Base-by-base conservation (phyloP, 2,329 filamentous ascomycete species). In the Aspergillus pseudoglaucus region DNA sequence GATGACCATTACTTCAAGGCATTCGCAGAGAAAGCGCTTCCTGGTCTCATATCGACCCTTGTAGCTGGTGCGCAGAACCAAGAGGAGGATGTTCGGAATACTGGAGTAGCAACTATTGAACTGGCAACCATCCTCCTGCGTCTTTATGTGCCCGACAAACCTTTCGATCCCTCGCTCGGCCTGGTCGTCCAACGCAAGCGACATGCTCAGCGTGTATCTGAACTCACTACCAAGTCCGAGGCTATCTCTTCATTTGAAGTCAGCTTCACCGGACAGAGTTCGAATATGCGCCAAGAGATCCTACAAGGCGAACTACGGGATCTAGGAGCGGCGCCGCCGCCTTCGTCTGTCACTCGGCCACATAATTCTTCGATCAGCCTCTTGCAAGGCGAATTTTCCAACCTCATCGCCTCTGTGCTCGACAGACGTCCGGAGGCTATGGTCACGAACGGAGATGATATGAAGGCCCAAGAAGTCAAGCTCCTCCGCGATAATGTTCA, bases 111-210 rank as follows among this genome's bases (percentile, higher is more conserved):
- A 4, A 93, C 90, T 82, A 76, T 90, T 23, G 77, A 85, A 44
- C 83, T 95, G 51, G 85, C 88, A 1, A 69, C 90, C 17, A 84
- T 84, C 14, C 81, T 85, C 35, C 75, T 97, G 42, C 80, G 80
- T 52, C 75, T 96, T 2, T 96, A 91, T 61, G 83, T 97, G 2
- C 90, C 94, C 0, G 85, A 95, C 65, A 84, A 85, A 55, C 79
- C 87, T 3, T 93, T 91, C 59, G 93, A 98, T 65, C 93, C 93
- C 1, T 82, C 82, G 2, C 64, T 83, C 30, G 73, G 72, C 44
- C 69, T 79, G 6, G 74, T 75, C 45, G 78, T 95, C 15, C 84
- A 89, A 57, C 79, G 81, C 17, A 67, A 77, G 46, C 71, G 80
- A 18, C 77, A 85, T 60, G 63, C 72, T 15, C 73, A 82, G 48